Conservation (phyloP, 2,329 filamentous ascomycete species). For the Claviceps maximensis region DNA sequence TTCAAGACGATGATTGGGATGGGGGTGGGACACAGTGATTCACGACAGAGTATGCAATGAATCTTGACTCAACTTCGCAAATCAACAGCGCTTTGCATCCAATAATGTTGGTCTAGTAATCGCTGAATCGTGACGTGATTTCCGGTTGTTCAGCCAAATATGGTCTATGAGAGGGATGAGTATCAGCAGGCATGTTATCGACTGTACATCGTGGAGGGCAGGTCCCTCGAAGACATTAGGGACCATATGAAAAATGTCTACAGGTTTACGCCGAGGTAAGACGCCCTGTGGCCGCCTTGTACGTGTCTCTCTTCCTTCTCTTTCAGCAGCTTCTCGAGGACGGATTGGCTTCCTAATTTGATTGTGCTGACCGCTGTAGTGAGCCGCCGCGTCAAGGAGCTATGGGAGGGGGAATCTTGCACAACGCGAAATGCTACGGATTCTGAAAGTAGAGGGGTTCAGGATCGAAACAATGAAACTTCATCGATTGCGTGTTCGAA, state of each 20-base stretch:
- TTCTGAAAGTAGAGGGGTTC: constrained; percentile 57
- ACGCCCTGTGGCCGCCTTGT: constrained; percentile 21
- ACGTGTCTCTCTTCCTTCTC: not conserved
- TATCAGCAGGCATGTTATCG: constrained; percentile 32
- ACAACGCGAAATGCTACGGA: constrained; percentile 60
- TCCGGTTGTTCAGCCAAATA: constrained; percentile 12
- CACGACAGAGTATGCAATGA: too few species aligned
- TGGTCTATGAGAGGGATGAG: constrained; percentile 35
- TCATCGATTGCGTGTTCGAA: constrained; percentile 53
- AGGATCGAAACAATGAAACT: constrained; percentile 59
- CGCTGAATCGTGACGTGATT: too few species aligned
- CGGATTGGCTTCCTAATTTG: not conserved
- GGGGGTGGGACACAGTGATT: too few species aligned
- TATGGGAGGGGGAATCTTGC: constrained; percentile 64
- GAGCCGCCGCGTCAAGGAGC: constrained; percentile 55
- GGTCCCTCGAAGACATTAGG: constrained; percentile 61
- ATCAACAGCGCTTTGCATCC: too few species aligned
- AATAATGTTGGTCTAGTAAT: too few species aligned
- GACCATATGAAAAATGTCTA: constrained; percentile 51
- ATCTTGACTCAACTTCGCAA: too few species aligned
- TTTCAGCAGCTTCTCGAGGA: not conserved
- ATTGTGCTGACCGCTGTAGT: constrained; percentile 29
- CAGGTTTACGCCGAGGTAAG: constrained; percentile 59
- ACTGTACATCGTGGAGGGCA: constrained; percentile 66
- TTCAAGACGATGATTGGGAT: too few species aligned